Conservation (phyloP, 768 basidiomycete genomes). For the Rhodotorula taiwanensis region DNA sequence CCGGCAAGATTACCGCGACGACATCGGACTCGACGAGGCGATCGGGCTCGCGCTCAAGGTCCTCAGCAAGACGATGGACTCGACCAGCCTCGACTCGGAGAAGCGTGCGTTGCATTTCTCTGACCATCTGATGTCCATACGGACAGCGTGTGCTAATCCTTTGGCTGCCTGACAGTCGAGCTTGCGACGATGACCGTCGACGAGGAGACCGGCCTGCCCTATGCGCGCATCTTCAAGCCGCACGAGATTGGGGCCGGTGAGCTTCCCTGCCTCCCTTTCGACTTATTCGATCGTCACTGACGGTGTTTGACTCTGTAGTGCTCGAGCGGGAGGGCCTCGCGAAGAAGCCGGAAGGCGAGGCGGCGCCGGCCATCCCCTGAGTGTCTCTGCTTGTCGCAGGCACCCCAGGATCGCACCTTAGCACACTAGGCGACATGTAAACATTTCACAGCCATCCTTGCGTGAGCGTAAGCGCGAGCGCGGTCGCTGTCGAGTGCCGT, state of each 20-base stretch:
- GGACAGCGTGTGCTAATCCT: neutral
- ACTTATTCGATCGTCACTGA: neutral
- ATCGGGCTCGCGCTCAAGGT: constrained; percentile 83
- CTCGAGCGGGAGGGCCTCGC: constrained; percentile 42
- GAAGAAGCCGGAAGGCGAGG: constrained; percentile 40
- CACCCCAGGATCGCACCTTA: too few relatives aligned
- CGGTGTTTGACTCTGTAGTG: constrained; percentile 2
- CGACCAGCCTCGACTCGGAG: constrained; percentile 90
- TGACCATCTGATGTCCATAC: neutral
- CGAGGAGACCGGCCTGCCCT: constrained; percentile 46
- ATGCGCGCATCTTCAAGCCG: constrained; percentile 40
- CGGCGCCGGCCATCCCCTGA: constrained; percentile 2
- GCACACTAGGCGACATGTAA: too few relatives aligned
- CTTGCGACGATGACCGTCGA: constrained; percentile 90
- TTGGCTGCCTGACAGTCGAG: constrained; percentile 59
- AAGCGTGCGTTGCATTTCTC: constrained; percentile 59
- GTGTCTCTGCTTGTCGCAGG: too few relatives aligned
- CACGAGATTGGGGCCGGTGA: constrained; percentile 41
- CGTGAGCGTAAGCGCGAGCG: too few relatives aligned
- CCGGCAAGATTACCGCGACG: constrained; percentile 98
- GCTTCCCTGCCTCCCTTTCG: neutral
- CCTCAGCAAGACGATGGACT: constrained; percentile 99
- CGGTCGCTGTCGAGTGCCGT: too few relatives aligned
- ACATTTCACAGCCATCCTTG: too few relatives aligned
- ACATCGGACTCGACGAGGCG: constrained; percentile 81